Base-by-base conservation (phyloP, 2,329 filamentous ascomycete genomes). In the Lasiodiplodia sp. region DNA sequence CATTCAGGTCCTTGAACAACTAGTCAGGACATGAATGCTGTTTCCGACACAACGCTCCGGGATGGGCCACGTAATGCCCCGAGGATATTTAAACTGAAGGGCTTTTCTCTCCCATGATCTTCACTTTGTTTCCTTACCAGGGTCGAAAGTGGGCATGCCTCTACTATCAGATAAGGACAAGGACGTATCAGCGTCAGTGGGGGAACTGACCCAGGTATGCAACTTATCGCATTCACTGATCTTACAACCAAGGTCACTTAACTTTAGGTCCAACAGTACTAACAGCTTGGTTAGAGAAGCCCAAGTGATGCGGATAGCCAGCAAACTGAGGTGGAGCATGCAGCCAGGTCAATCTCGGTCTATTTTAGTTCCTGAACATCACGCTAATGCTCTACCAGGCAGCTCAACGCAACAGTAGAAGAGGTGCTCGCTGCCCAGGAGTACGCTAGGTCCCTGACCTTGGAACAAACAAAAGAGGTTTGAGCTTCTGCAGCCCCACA, bases 351-450 rank as follows among this genome's bases (percentile, higher is more conserved):
- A 23, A 23, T 14, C 2, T 3, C 16, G 10, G 14, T 23, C 7
- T 3, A 18, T 14, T 51, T 7, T 4, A 18, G 3, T 21, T 37
- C 8, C 3, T n/a, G 6, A 16, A 47, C 4, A 23, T 10, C 2
- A 3, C 2, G 4, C 8, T n/a, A 37, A 47, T 3, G 2, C 11
- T 14, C 18, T 47, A 21, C 44, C 28, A 62, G 58, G 3, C 58
- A 49, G 40, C 40, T 62, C 25, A 62, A 62, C 31, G 58, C 58
- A 4, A 62, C 58, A 11, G 40, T 62, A 2, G 58, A 62, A 28
- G 58, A 62, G 25, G 58, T 62, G 7, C 40, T 62, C 47, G 40
- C 58, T 10, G 58, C 40, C 18, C 40, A 62, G 21, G 58, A 49
- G 28, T n/a, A 51, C 25, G 58, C 40, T 7, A 49, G 14, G 4